Evolutionary conservation across 495 filamentous ascomycete species (phyloP), one percentile per base, ranked within the genome.

Genomic region (Aspergillus sclerotioniger): DNA sequence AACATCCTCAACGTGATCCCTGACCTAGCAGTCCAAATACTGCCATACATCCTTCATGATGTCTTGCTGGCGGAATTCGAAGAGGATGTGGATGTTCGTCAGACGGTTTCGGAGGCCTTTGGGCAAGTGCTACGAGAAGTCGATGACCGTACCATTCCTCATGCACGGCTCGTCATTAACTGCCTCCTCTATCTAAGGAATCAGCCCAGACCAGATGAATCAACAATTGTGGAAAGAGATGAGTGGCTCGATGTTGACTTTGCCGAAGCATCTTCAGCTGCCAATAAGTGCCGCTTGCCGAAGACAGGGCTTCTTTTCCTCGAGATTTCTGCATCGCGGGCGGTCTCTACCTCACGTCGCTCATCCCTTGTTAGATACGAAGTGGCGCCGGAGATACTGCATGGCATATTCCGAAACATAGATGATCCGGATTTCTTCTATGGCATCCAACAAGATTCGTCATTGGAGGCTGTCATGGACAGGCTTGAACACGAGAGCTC

Each of bases 391-490:
- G 82, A 88, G 8, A 76, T 94, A 16, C 69, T 97, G 7, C 80
- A 96, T 57, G 75, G 83, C 8, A 89, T 98, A 2, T 98, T 91
- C 67, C 87, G 87, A 69, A 90, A 90, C 56, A 87, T 98, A 37
- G 92, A 96, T 70, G 94, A 98, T 67, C 92, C 92, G 13, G 94
- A 98, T 67, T 85, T 92, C 16, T 98, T 92, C 68, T 98, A 98
- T 64, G 94, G 94, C n/a, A 86, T 98, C 19, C 82, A 88, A 48
- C 89, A 95, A 68, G 82, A 80, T 20, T 82, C 90, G 10, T 89
- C 84, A 47, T 73, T 98, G 41, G 76, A 80, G 15, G 88, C 87
- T 0, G 87, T 97, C 8, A 79, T 96, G 61, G 84, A 88, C 25
- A 85, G 87, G 28, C 80, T 97, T n/a, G 92, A 96, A 62, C 93